Evolutionary conservation across 139 green algal species (phyloP), one percentile per base, ranked within the genome.

Genomic region (Coccomyxa sp.): DNA sequence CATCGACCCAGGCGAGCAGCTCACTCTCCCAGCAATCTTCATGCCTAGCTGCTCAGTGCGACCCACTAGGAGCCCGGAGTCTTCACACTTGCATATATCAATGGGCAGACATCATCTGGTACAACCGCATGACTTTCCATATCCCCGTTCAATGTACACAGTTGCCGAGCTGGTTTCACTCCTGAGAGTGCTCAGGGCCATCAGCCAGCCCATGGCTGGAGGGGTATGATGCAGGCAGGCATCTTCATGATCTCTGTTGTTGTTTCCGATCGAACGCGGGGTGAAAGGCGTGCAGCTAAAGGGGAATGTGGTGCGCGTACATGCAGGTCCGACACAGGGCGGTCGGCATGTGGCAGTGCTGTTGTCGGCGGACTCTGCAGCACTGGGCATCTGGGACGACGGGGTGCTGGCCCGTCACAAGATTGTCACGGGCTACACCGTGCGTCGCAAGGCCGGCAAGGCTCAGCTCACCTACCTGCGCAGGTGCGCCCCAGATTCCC

Each of bases 401-500:
- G 83, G 83, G 11, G 13, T 30, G n/a, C 58, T 89, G 76, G 18
- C 82, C 32, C 67, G 59, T 58, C 86, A 87, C 83, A 85, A 83
- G 58, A 77, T 84, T 76, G 58, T 86, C 10, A 85, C 76, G 0
- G 86, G 86, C 21, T 87, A 87, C 86, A 89, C 86, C 13, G 83
- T 88, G 67, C 67, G 85, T 12, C n/a, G 30, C 30, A 51, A 82
- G 67, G 79, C 81, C 57, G 86, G 86, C 77, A 79, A 82, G 58
- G 80, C 86, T n/a, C 86, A 89, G 81, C 30, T 81, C 51, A 80
- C 77, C 7, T 87, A 87, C 59, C 31, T 76, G 31, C 14, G 25
- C 31, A 71, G 68, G 68, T 71, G 68, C 10, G 10, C 63, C 63
- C 63, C 21, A 51, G 3, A 51, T 11, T 51, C 38, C 38, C 38